Evolutionary conservation across 1,284 basidiomycete species (phyloP), one percentile per base, ranked within the genome.

Genomic region (Trichosporon sp.): DNA sequence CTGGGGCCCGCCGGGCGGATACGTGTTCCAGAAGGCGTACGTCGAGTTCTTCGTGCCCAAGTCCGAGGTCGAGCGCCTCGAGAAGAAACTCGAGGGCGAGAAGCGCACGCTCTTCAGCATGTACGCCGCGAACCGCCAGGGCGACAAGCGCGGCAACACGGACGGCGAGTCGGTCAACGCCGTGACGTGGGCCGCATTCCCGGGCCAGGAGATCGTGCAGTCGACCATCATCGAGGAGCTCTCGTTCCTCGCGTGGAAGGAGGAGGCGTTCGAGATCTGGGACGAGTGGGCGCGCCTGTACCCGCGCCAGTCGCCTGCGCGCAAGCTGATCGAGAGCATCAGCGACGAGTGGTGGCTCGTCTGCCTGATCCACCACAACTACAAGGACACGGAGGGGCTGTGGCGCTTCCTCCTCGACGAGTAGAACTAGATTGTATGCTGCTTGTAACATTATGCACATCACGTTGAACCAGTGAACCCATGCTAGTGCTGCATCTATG

Each of bases 171-270:
- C 94, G 8, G 95, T 96, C 44, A 99, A 98, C 77, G 97, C 97
- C 7, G 97, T 99, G 62, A 99, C 97, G 0, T 99, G 96, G 97
- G 97, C 96, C 74, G 94, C 97, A 6, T 99, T 98, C 87, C 96
- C 97, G 21, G 93, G 93, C 53, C 95, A 97, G 83, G 97, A 99
- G 86, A 94, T 99, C 77, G 87, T 98, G 64, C 97, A 99, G 81
- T 95, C 96, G 31, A 99, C 97, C 23, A 96, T 99, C 74, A 97
- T 99, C 35, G 97, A 99, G 81, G 91, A 92, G 32, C 90, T 94
- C 73, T 96, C 93, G 78, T 98, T 98, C 87, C 91, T 95, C 88
- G 94, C 94, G 9, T 97, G 94, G 94, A 97, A 96, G 93, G 93
- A 97, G 51, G 97, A 99, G 82, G 96, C 95, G 0, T 99, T 98